Conservation (phyloP, 345 rosid species). For the Ailanthus altissimus region DNA sequence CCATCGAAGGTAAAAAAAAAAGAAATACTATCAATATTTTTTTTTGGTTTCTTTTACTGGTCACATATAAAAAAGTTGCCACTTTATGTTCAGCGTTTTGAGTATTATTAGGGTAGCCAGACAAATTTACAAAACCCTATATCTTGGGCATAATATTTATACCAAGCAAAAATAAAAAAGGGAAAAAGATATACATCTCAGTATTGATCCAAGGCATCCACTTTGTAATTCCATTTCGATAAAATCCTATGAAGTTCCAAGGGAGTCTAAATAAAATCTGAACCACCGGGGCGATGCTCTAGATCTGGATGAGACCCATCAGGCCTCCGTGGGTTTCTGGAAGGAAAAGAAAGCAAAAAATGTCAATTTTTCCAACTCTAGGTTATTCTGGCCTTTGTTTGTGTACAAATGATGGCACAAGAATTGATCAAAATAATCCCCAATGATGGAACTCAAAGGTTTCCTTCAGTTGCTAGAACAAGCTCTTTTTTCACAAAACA, state of each 20-base stretch:
- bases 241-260: background rate
- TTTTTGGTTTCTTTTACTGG: too few species aligned
- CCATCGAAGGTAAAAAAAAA: too few species aligned
- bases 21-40: too few species aligned
- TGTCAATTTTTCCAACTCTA: conserved; percentile 9
- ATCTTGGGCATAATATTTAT: background rate
- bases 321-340: conserved; percentile 56
- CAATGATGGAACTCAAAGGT: background rate
- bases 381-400: background rate
- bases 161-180: background rate
- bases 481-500: background rate
- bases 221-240: background rate
- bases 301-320: conserved; percentile 79
- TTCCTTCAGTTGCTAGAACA: background rate
- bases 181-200: background rate
- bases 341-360: conserved; percentile 5
- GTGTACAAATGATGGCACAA: background rate
- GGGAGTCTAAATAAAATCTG: conserved; percentile 51
- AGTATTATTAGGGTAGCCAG: background rate
- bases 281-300: conserved; percentile 52
- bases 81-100: too few species aligned
- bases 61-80: too few species aligned
- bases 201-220: background rate
- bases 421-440: background rate
- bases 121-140: background rate